Base-by-base conservation (phyloP, 75 land plant genomes). In the Pinus tabuliformis region DNA sequence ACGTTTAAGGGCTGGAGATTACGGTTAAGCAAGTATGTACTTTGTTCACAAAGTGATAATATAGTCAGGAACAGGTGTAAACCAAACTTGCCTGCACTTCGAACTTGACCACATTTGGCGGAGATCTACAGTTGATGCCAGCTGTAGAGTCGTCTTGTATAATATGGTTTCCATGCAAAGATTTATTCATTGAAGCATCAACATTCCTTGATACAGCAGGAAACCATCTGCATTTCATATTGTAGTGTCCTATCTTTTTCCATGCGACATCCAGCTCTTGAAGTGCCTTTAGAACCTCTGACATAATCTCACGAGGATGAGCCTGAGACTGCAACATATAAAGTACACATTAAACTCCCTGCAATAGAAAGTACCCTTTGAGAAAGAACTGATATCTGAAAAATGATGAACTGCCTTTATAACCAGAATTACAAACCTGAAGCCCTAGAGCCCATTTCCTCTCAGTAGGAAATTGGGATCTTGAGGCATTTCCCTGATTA, bases 251-350 rank as follows among this genome's bases (percentile, higher is more conserved):
- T 56, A 85, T 88, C 79, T 88, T 93, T 85, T 95, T 95, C 98
- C 98, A 93, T 24, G 79, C 78, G 75, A 95, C 91, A 75, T 87
- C 91, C 81, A 95, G 79, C 59, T 95, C 96, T 82, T 93, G 98
- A 76, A 95, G 74, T 36, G 95, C 92, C 74, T 85, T 84, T 64
- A 88, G 76, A 30, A 93, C 96, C 81, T 91, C 96, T 24, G 81
- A 85, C 96, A 95, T 93, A 73, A 95, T 95, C 76, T 95, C 96
- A 56, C 94, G 82, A 45, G 98, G 98, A 77, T 87, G 90, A n/a
- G 96, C 98, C 68, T 91, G 90, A 18, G 96, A 93, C 96, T 93
- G 84, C 59, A 33, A 81, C 79, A 30, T 6, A 13, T 3, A 15
- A 80, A 39, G 42, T 68, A 66, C 33, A 9, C 11, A 20, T 66